These are phyloP conservation scores for Fusarium temperatum DNA, from an alignment of 2,329 filamentous ascomycete genomes.

Conservation along the genomic window DNA sequence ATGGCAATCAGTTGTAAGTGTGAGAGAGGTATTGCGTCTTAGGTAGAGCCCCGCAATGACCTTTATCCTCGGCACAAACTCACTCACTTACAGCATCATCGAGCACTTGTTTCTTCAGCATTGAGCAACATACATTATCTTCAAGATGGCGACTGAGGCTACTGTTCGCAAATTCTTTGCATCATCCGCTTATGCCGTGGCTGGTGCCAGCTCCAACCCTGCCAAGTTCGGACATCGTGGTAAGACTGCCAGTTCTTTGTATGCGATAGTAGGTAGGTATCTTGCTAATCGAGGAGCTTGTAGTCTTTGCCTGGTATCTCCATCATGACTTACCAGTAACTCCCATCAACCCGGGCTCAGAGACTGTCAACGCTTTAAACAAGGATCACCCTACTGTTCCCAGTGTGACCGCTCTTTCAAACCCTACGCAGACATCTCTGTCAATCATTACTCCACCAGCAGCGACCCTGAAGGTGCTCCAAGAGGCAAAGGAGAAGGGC, in stretches of 20 bases:
- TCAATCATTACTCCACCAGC: constrained; percentile 88
- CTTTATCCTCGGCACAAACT: constrained; percentile 20
- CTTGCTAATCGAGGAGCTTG: not conserved
- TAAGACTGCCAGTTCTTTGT: constrained; percentile 49
- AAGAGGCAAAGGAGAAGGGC: constrained; percentile 79
- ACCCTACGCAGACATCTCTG: constrained; percentile 76
- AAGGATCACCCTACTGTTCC: constrained; percentile 70
- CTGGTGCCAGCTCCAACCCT: constrained; percentile 86
- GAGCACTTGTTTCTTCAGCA: not conserved
- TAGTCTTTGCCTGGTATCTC: constrained; percentile 93
- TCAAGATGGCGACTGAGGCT: constrained; percentile 70
- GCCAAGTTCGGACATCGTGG: constrained; percentile 90
- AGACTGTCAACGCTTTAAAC: constrained; percentile 68
- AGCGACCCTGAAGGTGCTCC: constrained; percentile 77
- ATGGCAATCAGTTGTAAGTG: constrained; percentile 21
- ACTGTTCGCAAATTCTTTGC: constrained; percentile 83
- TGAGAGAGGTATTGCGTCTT: constrained; percentile 4
- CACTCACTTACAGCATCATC: constrained; percentile 1
- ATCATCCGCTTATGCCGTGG: constrained; percentile 83
- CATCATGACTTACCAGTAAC: constrained; percentile 77
- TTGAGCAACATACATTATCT: not conserved
- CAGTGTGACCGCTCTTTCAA: constrained; percentile 70
- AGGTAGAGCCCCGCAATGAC: constrained; percentile 35
- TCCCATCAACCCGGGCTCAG: constrained; percentile 80
- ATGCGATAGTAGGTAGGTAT: not conserved